Evolutionary conservation across 2,329 filamentous ascomycete genomes (phyloP), one percentile per base, ranked within the genome.

Genomic region (Fonsecaea pugnacius): DNA sequence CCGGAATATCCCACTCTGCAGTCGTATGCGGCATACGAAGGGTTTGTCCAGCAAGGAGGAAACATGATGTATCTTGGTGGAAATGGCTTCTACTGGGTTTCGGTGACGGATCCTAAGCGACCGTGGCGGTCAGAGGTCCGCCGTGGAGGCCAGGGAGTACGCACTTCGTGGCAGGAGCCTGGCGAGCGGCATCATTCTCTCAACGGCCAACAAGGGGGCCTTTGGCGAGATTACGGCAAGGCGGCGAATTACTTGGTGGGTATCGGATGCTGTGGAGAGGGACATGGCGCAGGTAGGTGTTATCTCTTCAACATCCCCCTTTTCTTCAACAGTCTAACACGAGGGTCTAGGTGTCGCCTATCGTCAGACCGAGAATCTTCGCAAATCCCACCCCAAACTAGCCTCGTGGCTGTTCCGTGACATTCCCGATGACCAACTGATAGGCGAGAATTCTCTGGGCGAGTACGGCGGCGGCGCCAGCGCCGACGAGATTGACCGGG

Each of bases 401-500:
- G 48, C 33, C 33, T 36, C 60, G 24, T 69, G 63, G 40, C 51
- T 72, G 32, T 72, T 70, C 40, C 58, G 67, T 12, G 69, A 69
- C 27, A 57, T 73, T 9, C 43, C 64, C 40, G 54, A 64, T 4
- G 64, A 40, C 40, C 55, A 63, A 5, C 65, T 67, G 14, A 71
- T 69, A 43, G 69, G 70, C 8, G 65, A 71, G 35, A 51, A 71
- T 7, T 36, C 33, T 9, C 33, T 36, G 33, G 33, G 33, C 33
- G 69, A 70, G 1, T 71, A 76, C n/a, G 73, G 72, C 3, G 73
- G 73, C 16, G 72, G 74, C 10, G 74, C 73, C 8, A 72, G 69
- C 50, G 75, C 74, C 16, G 75, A 78, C 50, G 75, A 77, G 65
- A 74, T 77, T 48, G 75, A 77, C 64, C 69, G 74, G 3, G 60